Evolutionary conservation across 2,329 filamentous ascomycete species (phyloP).

Genomic region (Metarhizium guizhouense): DNA sequence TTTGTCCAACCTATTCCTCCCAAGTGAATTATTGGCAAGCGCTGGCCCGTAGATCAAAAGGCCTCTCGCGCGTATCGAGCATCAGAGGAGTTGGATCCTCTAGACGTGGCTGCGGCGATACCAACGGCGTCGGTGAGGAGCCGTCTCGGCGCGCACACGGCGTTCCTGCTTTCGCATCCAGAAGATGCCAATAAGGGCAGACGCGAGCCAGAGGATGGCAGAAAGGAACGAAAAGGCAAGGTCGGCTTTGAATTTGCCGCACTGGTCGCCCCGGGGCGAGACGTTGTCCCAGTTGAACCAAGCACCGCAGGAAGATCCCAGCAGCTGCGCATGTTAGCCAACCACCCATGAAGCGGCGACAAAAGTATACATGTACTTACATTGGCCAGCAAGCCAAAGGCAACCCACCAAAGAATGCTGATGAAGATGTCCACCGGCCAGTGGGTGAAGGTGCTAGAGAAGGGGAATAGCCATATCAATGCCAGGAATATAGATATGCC

Average conservation of each 20-base stretch:
- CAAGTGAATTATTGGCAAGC: background rate
- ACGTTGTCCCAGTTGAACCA: conserved; percentile 54
- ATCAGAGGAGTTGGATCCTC: conserved; percentile 5
- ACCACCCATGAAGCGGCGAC: background rate
- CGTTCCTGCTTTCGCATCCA: conserved; percentile 37
- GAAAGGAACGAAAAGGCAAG: conserved; percentile 66
- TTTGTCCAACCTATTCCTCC: background rate
- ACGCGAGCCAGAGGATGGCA: conserved; percentile 61
- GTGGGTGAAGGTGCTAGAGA: conserved; percentile 56
- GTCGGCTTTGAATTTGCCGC: conserved; percentile 60
- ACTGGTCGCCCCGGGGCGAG: conserved; percentile 38
- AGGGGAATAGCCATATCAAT: conserved; percentile 65
- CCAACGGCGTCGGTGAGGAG: conserved; percentile 28
- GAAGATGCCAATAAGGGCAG: conserved; percentile 47
- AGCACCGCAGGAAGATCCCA: conserved; percentile 41
- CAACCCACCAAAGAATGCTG: conserved; percentile 60
- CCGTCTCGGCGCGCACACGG: conserved; percentile 21
- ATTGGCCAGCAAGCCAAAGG: conserved; percentile 57
- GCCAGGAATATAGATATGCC: conserved; percentile 59
- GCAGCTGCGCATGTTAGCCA: conserved; percentile 20
- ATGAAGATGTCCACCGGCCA: conserved; percentile 65
- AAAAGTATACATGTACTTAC: conserved; percentile 34
- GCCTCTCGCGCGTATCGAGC: background rate
- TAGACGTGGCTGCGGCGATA: conserved; percentile 34
- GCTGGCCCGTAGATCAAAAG: background rate